Base-by-base conservation (phyloP, 371 early-diverging fungal genomes). In the Zychaea mexicana region DNA sequence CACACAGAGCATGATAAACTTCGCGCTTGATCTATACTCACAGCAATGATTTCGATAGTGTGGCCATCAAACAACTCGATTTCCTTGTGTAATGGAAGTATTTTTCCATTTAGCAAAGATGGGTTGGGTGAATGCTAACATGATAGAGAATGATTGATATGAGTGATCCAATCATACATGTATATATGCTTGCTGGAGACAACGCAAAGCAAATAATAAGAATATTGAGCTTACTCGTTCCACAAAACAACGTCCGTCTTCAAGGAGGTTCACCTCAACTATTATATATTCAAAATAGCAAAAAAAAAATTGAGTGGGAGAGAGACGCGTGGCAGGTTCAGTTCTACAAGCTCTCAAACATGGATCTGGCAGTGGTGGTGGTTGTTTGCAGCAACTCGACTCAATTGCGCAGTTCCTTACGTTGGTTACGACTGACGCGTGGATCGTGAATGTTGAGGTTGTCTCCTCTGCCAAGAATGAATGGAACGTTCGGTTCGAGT, bases 151-250 rank as follows among this genome's bases (percentile, higher is more conserved):
- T n/a, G n/a, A n/a, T n/a, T n/a, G n/a, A n/a, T n/a, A n/a, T n/a
- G n/a, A n/a, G n/a, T n/a, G n/a, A n/a, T n/a, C n/a, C n/a, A n/a
- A n/a, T n/a, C n/a, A n/a, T n/a, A n/a, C n/a, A n/a, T n/a, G n/a
- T n/a, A n/a, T n/a, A n/a, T n/a, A n/a, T n/a, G n/a, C n/a, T n/a
- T n/a, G n/a, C n/a, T n/a, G n/a, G n/a, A n/a, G n/a, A n/a, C n/a
- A 26, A 15, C 49, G 24, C 33, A 32, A n/a, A 19, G 6, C 13
- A 19, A 21, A 36, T 13, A 9, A 49, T n/a, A n/a, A n/a, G n/a
- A n/a, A n/a, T n/a, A n/a, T n/a, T n/a, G n/a, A n/a, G n/a, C 49
- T 56, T 56, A 56, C 56, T n/a, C 56, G 19, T 21, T 56, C 24
- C 13, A 56, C 36, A 56, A 56, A 56, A 36, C 56, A 56, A 33